phyloP scores from a whole-genome alignment of 768 basidiomycete species.

The Daedalea quercina region DNA sequence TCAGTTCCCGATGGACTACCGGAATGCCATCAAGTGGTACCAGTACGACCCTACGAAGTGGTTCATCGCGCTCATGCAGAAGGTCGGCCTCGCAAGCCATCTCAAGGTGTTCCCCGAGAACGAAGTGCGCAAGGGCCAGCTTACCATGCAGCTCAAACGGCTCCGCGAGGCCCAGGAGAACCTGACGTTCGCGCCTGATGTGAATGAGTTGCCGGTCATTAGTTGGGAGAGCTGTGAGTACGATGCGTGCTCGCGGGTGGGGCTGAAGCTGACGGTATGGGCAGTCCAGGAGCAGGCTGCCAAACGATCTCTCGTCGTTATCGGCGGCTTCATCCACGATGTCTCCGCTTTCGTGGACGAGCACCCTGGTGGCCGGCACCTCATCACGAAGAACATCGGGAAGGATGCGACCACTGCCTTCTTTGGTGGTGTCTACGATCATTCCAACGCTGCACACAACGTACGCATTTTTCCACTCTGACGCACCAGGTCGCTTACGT shows the following conservation, averaged over 20 bases:
- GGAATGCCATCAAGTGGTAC: slow-evolving; percentile 57
- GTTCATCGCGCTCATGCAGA: slow-evolving; percentile 68
- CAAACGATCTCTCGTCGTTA: slow-evolving; percentile 57
- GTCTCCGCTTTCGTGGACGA: slow-evolving; percentile 63
- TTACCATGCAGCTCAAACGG: slow-evolving; percentile 79
- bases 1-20: slow-evolving; percentile 51
- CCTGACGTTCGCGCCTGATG: slow-evolving; percentile 55
- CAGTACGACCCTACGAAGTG: slow-evolving; percentile 67
- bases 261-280: not conserved
- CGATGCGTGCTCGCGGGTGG: not conserved
- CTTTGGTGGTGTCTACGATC: slow-evolving; percentile 78
- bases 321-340: slow-evolving; percentile 88
- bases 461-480: slow-evolving; percentile 29
- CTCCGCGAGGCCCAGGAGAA: slow-evolving; percentile 58
- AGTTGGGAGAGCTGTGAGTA: slow-evolving; percentile 76
- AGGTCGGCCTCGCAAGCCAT: slow-evolving; percentile 69
- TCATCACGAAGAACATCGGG: slow-evolving; percentile 59
- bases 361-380: slow-evolving; percentile 70
- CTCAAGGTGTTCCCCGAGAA: slow-evolving; percentile 83
- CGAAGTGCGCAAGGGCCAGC: slow-evolving; percentile 76
- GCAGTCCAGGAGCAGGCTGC: slow-evolving; percentile 64
- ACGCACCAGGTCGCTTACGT: not conserved
- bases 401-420: slow-evolving; percentile 82
- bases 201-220: slow-evolving; percentile 61
- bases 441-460: slow-evolving; percentile 80